phyloP scores from a whole-genome alignment of 164 flowering plant genomes.

The Kalanchoe fedtschenkoi region DNA sequence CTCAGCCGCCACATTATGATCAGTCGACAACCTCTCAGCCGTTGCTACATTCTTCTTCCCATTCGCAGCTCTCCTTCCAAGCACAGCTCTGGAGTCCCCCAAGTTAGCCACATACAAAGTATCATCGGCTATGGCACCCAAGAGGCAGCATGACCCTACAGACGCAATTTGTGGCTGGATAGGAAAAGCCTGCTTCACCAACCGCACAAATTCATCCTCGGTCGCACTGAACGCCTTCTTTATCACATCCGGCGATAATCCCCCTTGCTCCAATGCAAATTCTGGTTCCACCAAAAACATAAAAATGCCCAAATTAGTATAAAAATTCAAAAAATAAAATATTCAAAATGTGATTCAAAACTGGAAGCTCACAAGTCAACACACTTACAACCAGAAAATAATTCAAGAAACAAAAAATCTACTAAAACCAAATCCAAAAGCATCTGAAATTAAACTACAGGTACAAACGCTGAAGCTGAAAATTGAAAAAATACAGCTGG shows the following conservation, averaged over 20 bases:
- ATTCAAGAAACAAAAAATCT: background rate
- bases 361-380: background rate
- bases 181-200: slow-evolving; percentile 30
- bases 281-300: slow-evolving; percentile 12
- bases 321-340: background rate
- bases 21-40: slow-evolving; percentile 24
- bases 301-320: background rate
- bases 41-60: slow-evolving; percentile 14
- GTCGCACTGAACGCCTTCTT: slow-evolving; percentile 33
- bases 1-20: slow-evolving; percentile 26
- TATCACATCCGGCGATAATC: slow-evolving; percentile 29
- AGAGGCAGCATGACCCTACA: slow-evolving; percentile 39
- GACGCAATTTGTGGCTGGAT: slow-evolving; percentile 31
- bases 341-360: background rate
- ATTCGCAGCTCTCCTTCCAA: slow-evolving; percentile 18
- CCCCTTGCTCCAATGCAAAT: slow-evolving; percentile 32
- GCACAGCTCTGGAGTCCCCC: slow-evolving; percentile 39
- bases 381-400: background rate
- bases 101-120: slow-evolving; percentile 34
- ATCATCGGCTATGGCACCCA: slow-evolving; percentile 31
- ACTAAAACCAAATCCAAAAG: background rate
- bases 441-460: too few species aligned
- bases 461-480: too few species aligned
- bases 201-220: slow-evolving; percentile 27
- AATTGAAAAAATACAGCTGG: background rate